Evolutionary conservation across 306 rosid species (phyloP), one percentile per base, ranked within the genome.

Genomic region (Quercus bicolor): DNA sequence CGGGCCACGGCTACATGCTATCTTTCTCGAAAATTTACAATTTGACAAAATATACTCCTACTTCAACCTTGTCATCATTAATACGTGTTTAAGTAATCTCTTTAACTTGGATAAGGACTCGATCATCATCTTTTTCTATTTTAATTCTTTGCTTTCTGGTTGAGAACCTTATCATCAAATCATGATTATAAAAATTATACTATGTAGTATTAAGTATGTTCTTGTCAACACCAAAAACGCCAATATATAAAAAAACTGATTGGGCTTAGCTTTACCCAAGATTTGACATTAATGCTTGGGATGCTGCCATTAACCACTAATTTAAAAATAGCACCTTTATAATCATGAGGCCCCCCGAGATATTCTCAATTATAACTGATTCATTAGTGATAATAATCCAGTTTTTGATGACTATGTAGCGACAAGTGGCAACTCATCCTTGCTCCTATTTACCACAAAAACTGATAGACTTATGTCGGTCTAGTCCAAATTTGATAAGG

Each of bases 231-330:
- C 66, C 53, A 53, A 72, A 82, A 80, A 79, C 56, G 69, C 84
- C 53, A 29, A 11, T 5, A 28, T 18, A 54, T 19, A 29, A 8
- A 29, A 29, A 8, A 19, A 66, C 26, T 66, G 23, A 66, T 66
- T 31, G n/a, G 16, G 53, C 4, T 48, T 48, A 54, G n/a, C 66
- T 72, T 64, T 56, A 56, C 1, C 53, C 51, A 72, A 64, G 43
- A 16, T 77, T 73, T 74, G 79, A 60, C 83, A 81, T 69, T 20
- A 53, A 73, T 61, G 78, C 68, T 45, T 59, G 29, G 26, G 56
- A 79, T 80, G 34, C 76, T 28, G 74, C 79, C 62, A 43, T 26
- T 51, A 80, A 69, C 59, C 48, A 69, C 18, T 37, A 77, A 45
- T 34, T 34, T 19, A 71, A 4, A 48, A 15, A 52, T 5, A 12